phyloP scores from a whole-genome alignment of 2,329 filamentous ascomycete genomes.

The Microsporum audouinii region DNA sequence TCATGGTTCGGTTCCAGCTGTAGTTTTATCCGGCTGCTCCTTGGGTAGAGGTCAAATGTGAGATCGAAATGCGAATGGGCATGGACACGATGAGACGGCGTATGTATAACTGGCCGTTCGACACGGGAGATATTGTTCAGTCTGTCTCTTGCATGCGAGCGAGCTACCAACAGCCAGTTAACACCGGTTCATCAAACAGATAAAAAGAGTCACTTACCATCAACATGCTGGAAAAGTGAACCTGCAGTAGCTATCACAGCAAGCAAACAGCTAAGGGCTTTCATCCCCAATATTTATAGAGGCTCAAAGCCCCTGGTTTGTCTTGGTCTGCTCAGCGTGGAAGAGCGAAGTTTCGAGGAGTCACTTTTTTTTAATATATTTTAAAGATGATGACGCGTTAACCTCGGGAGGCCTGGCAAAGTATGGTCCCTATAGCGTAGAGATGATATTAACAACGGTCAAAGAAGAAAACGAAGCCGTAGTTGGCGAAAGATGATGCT shows the following conservation, averaged over 20 bases:
- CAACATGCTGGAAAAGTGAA: conserved; percentile 17
- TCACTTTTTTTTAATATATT: not conserved
- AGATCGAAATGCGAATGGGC: conserved; percentile 76
- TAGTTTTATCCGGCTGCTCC: conserved; percentile 61
- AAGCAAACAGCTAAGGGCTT: conserved; percentile 18
- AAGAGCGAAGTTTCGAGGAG: too few species aligned
- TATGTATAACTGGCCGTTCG: conserved; percentile 64
- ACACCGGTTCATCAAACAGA: not conserved
- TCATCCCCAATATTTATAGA: conserved; percentile 17
- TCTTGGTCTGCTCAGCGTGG: not conserved
- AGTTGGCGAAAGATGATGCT: too few species aligned
- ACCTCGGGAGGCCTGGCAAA: not conserved
- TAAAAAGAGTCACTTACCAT: conserved; percentile 12
- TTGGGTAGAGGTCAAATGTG: conserved; percentile 60
- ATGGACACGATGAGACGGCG: conserved; percentile 66
- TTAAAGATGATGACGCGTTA: not conserved
- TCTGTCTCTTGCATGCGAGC: conserved; percentile 64
- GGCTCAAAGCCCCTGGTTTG: not conserved
- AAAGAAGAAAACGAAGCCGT: too few species aligned
- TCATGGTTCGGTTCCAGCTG: conserved; percentile 83
- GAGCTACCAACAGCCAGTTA: conserved; percentile 37
- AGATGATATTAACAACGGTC: too few species aligned
- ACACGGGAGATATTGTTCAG: conserved; percentile 62
- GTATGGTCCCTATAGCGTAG: not conserved
- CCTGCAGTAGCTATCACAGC: conserved; percentile 20